A percentile compares a stretch with the other conserved stretches of the same genome.
Evolutionary conservation across 1,139 yeast species (phyloP).

Genomic region (Pichia sp.): DNA sequence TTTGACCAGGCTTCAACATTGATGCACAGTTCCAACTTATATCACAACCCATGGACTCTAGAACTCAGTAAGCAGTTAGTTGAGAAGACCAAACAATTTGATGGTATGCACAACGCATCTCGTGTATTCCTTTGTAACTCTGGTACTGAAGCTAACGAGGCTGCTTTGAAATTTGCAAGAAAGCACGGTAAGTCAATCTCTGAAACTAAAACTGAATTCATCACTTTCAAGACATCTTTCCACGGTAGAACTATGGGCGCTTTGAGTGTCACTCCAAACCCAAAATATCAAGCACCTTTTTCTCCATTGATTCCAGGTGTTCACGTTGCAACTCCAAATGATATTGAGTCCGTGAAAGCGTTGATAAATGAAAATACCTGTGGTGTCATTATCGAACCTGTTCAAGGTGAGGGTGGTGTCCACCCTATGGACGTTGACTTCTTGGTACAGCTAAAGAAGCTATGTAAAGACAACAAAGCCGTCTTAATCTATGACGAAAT

Average conservation of each 20-base stretch:
- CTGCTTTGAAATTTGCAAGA: conserved; percentile 93
- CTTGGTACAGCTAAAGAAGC: conserved; percentile 53
- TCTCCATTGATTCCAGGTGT: conserved; percentile 87
- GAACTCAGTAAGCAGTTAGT: conserved; percentile 68
- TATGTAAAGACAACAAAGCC: conserved; percentile 67
- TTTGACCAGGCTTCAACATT: conserved; percentile 65
- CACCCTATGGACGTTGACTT: conserved; percentile 60
- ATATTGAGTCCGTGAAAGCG: conserved; percentile 49
- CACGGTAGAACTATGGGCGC: conserved; percentile 97
- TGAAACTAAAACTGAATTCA: conserved; percentile 61
- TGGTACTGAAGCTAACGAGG: conserved; percentile 97
- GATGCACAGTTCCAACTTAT: conserved; percentile 80
- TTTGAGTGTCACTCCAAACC: conserved; percentile 82
- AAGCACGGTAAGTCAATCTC: conserved; percentile 58
- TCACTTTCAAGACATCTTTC: conserved; percentile 83
- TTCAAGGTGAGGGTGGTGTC: conserved; percentile 98
- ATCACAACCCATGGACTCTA: conserved; percentile 79
- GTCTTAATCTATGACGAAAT: conserved; percentile 88
- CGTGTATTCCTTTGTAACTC: conserved; percentile 87
- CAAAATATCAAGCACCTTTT: conserved; percentile 88
- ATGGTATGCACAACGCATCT: conserved; percentile 76
- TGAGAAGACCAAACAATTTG: conserved; percentile 55
- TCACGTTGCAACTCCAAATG: conserved; percentile 52
- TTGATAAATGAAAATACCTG: conserved; percentile 70
- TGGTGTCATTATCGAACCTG: conserved; percentile 92